Conservation (phyloP, 768 basidiomycete genomes). For the Suillus alpinus region DNA sequence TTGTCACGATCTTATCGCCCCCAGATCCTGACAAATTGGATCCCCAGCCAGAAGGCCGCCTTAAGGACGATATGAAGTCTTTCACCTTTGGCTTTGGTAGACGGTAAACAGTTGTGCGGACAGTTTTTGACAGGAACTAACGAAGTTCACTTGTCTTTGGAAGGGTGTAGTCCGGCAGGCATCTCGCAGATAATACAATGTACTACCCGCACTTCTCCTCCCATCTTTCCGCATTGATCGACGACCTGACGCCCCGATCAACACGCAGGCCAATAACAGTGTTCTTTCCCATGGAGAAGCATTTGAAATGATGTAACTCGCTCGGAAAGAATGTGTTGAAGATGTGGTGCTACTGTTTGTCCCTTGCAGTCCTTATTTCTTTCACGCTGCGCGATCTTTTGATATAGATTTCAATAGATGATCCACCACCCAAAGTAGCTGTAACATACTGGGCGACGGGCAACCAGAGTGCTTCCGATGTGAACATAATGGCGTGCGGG, state of each 20-base stretch:
- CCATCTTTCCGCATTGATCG: slow-evolving; percentile 58
- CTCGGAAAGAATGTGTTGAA: neutral
- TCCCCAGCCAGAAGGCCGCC: slow-evolving; percentile 40
- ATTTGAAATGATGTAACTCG: neutral
- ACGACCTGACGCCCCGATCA: slow-evolving; percentile 50
- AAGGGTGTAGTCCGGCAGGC: slow-evolving; percentile 59
- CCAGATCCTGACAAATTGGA: slow-evolving; percentile 52
- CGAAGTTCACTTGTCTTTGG: neutral
- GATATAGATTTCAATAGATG: too few relatives aligned
- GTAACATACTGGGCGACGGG: too few relatives aligned
- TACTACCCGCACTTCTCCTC: slow-evolving; percentile 55
- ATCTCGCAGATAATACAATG: slow-evolving; percentile 44
- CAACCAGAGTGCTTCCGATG: too few relatives aligned
- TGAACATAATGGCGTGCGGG: too few relatives aligned
- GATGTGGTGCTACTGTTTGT: neutral
- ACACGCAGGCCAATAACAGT: slow-evolving; percentile 50
- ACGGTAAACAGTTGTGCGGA: slow-evolving; percentile 5
- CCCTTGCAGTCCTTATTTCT: too few relatives aligned
- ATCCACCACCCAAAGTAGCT: too few relatives aligned
- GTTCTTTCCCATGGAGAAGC: slow-evolving; percentile 55
- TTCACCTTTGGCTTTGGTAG: slow-evolving; percentile 52
- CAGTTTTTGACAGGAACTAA: too few relatives aligned
- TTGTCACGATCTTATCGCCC: slow-evolving; percentile 45
- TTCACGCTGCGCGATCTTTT: too few relatives aligned
- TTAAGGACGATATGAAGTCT: slow-evolving; percentile 44